Conservation (phyloP, 1,284 basidiomycete genomes). For the Ustilago esculenta region DNA sequence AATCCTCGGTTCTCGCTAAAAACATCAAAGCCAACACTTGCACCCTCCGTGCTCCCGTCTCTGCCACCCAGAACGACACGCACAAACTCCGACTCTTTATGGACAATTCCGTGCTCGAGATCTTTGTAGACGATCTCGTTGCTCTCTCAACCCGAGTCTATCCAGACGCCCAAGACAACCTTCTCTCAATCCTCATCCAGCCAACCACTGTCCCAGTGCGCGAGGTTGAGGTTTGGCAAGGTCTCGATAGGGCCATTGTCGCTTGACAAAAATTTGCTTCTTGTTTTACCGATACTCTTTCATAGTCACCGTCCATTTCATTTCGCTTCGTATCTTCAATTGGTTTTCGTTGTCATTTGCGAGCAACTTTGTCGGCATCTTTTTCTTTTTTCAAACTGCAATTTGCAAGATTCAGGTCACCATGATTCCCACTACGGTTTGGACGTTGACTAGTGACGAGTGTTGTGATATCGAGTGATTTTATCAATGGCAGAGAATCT, state of each 20-base stretch:
- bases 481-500: no score
- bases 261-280: background rate
- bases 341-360: no score
- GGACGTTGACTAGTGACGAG: no score
- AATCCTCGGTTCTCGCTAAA: conserved; percentile 13
- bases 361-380: no score
- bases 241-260: conserved; percentile 21
- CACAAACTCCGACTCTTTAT: conserved; percentile 44
- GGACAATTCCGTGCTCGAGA: conserved; percentile 56
- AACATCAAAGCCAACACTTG: conserved; percentile 38
- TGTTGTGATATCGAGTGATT: no score
- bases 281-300: background rate
- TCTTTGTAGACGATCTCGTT: conserved; percentile 50
- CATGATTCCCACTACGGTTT: no score
- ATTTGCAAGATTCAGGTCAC: no score
- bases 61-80: background rate
- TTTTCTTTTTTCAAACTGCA: no score
- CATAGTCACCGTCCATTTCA: background rate
- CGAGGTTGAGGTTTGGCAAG: conserved; percentile 25
- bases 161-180: conserved; percentile 24
- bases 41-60: conserved; percentile 17
- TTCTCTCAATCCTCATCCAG: conserved; percentile 21
- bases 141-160: conserved; percentile 52
- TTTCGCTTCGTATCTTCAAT: no score
- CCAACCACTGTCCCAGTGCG: background rate